Evolutionary conservation across 257 asterid species (phyloP), one percentile per base, ranked within the genome.

Genomic region (Solanum rostratum): DNA sequence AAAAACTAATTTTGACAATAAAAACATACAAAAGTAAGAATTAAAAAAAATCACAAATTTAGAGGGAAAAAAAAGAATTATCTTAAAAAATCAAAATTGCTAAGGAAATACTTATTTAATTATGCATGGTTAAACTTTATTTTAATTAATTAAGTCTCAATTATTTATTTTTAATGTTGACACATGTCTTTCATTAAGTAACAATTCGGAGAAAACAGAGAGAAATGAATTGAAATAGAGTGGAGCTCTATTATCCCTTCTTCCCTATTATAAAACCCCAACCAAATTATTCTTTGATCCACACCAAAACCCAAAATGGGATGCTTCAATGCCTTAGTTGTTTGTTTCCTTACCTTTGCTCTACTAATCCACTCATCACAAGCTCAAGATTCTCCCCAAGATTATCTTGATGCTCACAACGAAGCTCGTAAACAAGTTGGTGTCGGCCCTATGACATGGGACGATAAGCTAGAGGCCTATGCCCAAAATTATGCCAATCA

Each of bases 401-500:
- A 91, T 84, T 90, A 41, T 84, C 79, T 92, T 0, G 7, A 68
- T 2, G 85, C 87, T 18, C 97, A 93, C 84, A 93, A 93, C 60
- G 80, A 59, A 0, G 94, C 92, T 7, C 93, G 92, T 0, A 84
- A 84, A 1, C 81, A 39, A 8, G 93, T 91, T 3, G 84, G 91
- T 3, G 92, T 88, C 1, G 89, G 89, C 0, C 88, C 89, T 16
- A 84, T 89, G 84, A 66, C 49, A 1, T 92, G 96, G 96, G 92
- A 91, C 65, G 80, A 82, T 7, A 78, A 10, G 0, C 80, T 92
- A 46, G 95, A 90, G 2, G 39, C 82, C 37, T 92, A 82, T 16
- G 94, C 93, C 9, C 88, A 50, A 1, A 85, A 79, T 82, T 92
- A 92, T 41, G 95, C 84, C 2, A 88, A 85, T n/a, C 49, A 53